These are phyloP conservation scores for Phytophthora macrochlamydospora DNA, from an alignment of 352 stramenopile species.

Conservation along the genomic window DNA sequence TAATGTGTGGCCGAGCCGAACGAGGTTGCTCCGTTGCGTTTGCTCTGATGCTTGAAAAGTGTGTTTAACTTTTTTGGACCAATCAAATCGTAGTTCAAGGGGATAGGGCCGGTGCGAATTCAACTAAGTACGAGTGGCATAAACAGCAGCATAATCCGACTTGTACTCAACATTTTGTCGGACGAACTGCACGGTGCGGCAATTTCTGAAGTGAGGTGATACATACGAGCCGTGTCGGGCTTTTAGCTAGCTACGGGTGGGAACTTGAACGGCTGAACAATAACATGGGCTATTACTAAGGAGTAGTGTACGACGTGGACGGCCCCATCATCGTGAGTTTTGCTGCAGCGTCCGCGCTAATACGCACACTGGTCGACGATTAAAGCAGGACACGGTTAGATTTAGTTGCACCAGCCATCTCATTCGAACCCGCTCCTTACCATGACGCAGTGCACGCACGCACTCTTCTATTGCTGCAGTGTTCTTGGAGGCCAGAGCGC, in stretches of 20 bases:
- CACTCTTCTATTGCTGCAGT: conserved; percentile 82
- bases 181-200: too few species aligned
- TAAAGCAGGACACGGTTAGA: background rate
- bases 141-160: conserved; percentile 13
- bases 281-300: conserved; percentile 19
- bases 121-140: conserved; percentile 14
- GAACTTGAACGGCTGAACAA: background rate
- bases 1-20: conserved; percentile 5
- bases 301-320: background rate
- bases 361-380: conserved; percentile 46
- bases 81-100: too few species aligned
- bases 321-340: conserved; percentile 49
- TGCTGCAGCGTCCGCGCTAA: conserved; percentile 76
- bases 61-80: too few species aligned
- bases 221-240: conserved; percentile 13
- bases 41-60: background rate
- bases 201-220: background rate
- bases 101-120: background rate
- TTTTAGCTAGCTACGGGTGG: conserved; percentile 8
- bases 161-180: background rate
- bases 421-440: conserved; percentile 33
- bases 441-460: conserved; percentile 75
- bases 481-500: conserved; percentile 63
- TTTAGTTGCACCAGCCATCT: background rate
- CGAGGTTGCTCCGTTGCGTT: conserved; percentile 26